phyloP scores from a whole-genome alignment of 2,329 filamentous ascomycete genomes.

The Trichoderma sp. region DNA sequence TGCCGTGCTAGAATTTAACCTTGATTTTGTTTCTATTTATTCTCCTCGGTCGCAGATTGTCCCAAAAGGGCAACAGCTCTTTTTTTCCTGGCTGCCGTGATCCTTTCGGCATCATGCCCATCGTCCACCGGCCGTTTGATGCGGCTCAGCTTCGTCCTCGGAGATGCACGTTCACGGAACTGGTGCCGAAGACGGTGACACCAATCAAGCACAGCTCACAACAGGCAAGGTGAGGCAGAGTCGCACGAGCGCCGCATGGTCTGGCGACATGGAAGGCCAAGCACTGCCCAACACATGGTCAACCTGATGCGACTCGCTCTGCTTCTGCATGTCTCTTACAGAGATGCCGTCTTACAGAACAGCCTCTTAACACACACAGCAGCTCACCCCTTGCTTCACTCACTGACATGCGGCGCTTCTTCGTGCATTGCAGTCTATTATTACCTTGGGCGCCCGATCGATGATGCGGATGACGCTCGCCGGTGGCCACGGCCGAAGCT shows the following conservation, averaged over 20 bases:
- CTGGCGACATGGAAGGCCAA: conserved; percentile 13
- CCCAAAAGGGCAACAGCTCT: conserved; percentile 4
- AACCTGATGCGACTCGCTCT: not conserved
- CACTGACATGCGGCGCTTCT: too few relatives aligned
- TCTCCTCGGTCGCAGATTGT: not conserved
- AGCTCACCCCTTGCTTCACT: not conserved
- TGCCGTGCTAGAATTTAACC: conserved; percentile 20
- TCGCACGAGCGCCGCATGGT: not conserved
- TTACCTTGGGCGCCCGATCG: too few relatives aligned
- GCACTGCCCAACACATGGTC: not conserved
- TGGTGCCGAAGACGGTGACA: not conserved
- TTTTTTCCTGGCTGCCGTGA: not conserved
- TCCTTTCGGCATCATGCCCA: too few relatives aligned
- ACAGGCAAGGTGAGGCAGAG: too few relatives aligned
- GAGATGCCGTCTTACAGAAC: too few relatives aligned
- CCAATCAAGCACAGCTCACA: not conserved
- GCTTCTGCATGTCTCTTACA: not conserved
- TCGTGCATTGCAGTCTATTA: too few relatives aligned
- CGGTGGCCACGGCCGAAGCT: too few relatives aligned
- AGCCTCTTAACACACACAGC: not conserved
- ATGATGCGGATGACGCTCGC: too few relatives aligned
- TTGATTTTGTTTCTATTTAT: conserved; percentile 20
- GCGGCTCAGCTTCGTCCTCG: too few relatives aligned
- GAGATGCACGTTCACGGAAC: too few relatives aligned
- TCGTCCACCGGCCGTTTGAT: not conserved